Percentiles rank a stretch among this genome's conserved stretches.
phyloP scores from a whole-genome alignment of 176 grass and related monocot species.

The Raddia guianensis region DNA sequence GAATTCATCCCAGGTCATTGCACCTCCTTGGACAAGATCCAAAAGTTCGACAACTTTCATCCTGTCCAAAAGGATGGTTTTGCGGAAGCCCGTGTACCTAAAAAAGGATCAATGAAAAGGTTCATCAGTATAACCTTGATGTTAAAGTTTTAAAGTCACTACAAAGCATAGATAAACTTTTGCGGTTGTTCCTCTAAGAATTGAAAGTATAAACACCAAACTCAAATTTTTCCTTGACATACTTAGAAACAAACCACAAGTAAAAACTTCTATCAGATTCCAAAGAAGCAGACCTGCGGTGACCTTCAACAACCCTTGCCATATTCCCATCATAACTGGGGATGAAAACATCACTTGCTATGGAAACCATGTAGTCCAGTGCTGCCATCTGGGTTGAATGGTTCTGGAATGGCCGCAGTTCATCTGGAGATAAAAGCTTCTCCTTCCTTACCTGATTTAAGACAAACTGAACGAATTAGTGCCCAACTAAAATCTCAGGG shows the following conservation, averaged over 20 bases:
- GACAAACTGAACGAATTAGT: conserved; percentile 26
- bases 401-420: conserved; percentile 81
- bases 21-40: conserved; percentile 70
- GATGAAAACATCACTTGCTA: conserved; percentile 83
- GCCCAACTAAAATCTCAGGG: conserved; percentile 11
- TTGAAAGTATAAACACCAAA: not conserved
- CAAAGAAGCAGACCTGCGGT: conserved; percentile 62
- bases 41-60: conserved; percentile 82
- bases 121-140: not conserved
- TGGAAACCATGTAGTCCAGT: conserved; percentile 90
- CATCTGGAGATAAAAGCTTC: conserved; percentile 75
- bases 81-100: conserved; percentile 71
- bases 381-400: conserved; percentile 98
- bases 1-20: conserved; percentile 75
- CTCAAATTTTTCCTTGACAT: not conserved
- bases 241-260: not conserved
- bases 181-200: conserved; percentile 13
- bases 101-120: conserved; percentile 1
- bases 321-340: conserved; percentile 98
- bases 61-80: conserved; percentile 76
- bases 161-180: not conserved
- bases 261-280: not conserved
- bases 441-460: conserved; percentile 83
- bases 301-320: conserved; percentile 96
- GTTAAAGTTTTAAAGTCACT: not conserved